Evolutionary conservation across 805 yeast species (phyloP).

Genomic region (Phaffomyces opuntiae): DNA sequence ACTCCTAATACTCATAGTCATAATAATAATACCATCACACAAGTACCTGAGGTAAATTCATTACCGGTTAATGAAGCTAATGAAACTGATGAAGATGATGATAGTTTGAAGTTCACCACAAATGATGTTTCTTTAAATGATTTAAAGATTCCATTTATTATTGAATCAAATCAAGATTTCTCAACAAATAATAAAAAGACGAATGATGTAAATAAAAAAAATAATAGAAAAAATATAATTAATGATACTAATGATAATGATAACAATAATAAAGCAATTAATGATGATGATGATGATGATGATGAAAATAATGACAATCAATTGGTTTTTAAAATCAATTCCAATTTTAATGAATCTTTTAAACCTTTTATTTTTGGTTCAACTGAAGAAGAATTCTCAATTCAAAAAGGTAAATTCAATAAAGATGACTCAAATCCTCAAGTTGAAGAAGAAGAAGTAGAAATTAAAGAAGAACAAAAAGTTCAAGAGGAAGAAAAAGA

Average conservation of each 20-base stretch:
- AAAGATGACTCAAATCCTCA: constrained; percentile 8
- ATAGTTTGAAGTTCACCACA: no score
- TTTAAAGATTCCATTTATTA: neutral
- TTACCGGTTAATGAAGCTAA: no score
- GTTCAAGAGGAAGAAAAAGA: neutral
- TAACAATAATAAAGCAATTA: neutral
- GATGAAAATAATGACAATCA: neutral
- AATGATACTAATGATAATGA: neutral
- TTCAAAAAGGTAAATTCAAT: constrained; percentile 8
- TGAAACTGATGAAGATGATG: neutral
- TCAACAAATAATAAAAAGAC: neutral
- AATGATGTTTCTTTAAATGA: neutral
- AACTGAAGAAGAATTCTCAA: constrained; percentile 3
- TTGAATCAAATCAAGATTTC: neutral
- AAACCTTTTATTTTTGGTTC: constrained; percentile 11
- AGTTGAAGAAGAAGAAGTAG: neutral
- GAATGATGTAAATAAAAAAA: neutral
- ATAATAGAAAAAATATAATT: neutral
- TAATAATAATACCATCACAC: no score
- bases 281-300: neutral
- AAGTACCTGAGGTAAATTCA: no score
- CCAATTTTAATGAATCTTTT: neutral
- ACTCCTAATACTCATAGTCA: no score
- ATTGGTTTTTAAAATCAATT: neutral
- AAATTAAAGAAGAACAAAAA: neutral